Conservation (phyloP, 129 eudicot genomes). For the Silybum marianum region DNA sequence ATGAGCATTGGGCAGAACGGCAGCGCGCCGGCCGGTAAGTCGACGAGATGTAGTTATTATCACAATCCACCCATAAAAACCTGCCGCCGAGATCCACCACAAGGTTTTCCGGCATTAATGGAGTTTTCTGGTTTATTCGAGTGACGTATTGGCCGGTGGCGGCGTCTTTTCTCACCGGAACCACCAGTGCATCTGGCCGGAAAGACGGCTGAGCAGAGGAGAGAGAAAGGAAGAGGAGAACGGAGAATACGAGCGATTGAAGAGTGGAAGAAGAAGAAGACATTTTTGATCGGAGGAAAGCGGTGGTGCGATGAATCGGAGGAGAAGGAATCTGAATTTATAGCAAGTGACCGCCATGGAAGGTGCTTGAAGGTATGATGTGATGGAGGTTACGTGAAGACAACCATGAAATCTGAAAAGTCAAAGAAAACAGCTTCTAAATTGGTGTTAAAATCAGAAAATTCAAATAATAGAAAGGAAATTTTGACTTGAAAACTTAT, state of each 20-base stretch:
- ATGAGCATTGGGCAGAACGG: slow-evolving; percentile 51
- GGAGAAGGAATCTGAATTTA: slow-evolving; percentile 11
- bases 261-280: slow-evolving; percentile 10
- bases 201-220: slow-evolving; percentile 50
- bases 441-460: background rate
- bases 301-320: slow-evolving; percentile 2
- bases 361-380: background rate
- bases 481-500: no score
- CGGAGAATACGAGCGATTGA: slow-evolving; percentile 13
- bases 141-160: slow-evolving; percentile 66
- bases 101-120: slow-evolving; percentile 44
- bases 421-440: background rate
- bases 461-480: slow-evolving; percentile 1
- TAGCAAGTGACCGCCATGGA: slow-evolving; percentile 3
- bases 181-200: slow-evolving; percentile 58
- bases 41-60: slow-evolving; percentile 47
- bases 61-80: slow-evolving; percentile 64
- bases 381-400: slow-evolving; percentile 37
- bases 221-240: slow-evolving; percentile 18
- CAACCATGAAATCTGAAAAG: slow-evolving; percentile 9
- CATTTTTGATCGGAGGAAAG: slow-evolving; percentile 16
- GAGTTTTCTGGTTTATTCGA: slow-evolving; percentile 51
- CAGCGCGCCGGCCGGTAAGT: slow-evolving; percentile 54
- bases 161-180: slow-evolving; percentile 62
- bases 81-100: slow-evolving; percentile 61